A percentile compares a stretch with the other conserved stretches of the same genome.
phyloP scores from a whole-genome alignment of 1,284 basidiomycete genomes.

The Cryptococcus wingfieldii region DNA sequence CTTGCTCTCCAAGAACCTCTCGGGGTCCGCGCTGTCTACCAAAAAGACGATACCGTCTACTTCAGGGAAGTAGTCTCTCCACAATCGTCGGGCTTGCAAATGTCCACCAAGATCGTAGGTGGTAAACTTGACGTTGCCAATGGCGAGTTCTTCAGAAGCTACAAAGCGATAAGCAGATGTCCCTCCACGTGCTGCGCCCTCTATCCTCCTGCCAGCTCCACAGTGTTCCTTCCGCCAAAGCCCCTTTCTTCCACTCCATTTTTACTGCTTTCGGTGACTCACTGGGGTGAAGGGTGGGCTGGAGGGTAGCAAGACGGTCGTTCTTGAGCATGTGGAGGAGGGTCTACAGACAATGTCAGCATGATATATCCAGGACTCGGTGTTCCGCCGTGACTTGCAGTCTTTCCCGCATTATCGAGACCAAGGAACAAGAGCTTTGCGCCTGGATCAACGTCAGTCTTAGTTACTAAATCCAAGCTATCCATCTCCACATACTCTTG shows the following conservation, averaged over 20 bases:
- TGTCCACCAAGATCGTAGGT: slow-evolving; percentile 99
- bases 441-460: slow-evolving; percentile 25
- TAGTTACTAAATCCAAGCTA: neutral
- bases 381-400: slow-evolving; percentile 57
- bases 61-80: slow-evolving; percentile 99
- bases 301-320: slow-evolving; percentile 93
- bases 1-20: slow-evolving; percentile 93
- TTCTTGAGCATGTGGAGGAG: slow-evolving; percentile 99
- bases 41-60: slow-evolving; percentile 99
- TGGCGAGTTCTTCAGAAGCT: slow-evolving; percentile 99
- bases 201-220: too few species aligned
- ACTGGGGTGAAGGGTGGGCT: slow-evolving; percentile 99
- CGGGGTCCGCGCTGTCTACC: slow-evolving; percentile 93
- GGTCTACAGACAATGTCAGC: slow-evolving; percentile 60
- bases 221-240: too few species aligned
- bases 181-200: too few species aligned
- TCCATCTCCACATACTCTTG: slow-evolving; percentile 62
- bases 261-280: slow-evolving; percentile 40
- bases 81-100: slow-evolving; percentile 96
- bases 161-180: slow-evolving; percentile 1
- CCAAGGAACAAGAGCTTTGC: slow-evolving; percentile 99
- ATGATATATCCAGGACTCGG: neutral
- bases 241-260: too few species aligned
- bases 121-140: slow-evolving; percentile 98
- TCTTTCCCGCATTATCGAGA: slow-evolving; percentile 99